phyloP scores from a whole-genome alignment of 2,329 filamentous ascomycete genomes.

The Microcera coccophila region DNA sequence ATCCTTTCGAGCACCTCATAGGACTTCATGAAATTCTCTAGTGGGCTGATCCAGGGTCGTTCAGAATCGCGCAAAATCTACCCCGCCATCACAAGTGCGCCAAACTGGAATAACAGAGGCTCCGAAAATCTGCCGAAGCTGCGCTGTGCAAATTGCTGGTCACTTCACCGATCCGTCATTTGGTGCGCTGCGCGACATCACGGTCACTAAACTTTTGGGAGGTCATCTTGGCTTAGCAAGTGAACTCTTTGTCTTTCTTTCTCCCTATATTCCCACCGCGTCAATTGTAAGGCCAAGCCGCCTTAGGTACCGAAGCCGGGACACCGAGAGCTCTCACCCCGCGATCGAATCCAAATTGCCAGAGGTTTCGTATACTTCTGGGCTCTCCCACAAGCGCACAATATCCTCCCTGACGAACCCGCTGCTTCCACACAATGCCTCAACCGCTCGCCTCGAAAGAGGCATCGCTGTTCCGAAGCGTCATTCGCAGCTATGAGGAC shows the following conservation, averaged over 20 bases:
- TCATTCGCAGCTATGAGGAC: slow-evolving; percentile 94
- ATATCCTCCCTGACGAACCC: background rate
- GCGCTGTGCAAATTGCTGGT: slow-evolving; percentile 26
- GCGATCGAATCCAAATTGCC: background rate
- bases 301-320: background rate
- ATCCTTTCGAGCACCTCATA: too few relatives aligned
- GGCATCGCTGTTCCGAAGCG: slow-evolving; percentile 85
- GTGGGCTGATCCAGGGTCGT: too few relatives aligned
- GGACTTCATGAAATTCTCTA: too few relatives aligned
- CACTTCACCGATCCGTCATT: slow-evolving; percentile 11
- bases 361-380: background rate
- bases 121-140: slow-evolving; percentile 30
- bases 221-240: slow-evolving; percentile 21
- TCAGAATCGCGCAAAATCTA: too few relatives aligned
- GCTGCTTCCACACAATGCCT: slow-evolving; percentile 50
- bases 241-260: slow-evolving; percentile 18
- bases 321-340: background rate
- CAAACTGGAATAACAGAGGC: slow-evolving; percentile 12
- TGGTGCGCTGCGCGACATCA: background rate
- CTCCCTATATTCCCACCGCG: slow-evolving; percentile 5
- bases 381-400: background rate
- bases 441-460: slow-evolving; percentile 81
- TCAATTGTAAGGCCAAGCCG: background rate
- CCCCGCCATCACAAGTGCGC: slow-evolving; percentile 18
- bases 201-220: background rate